Conservation (phyloP, 78 protist genomes). For the Anaeramoeba flamelloides region DNA sequence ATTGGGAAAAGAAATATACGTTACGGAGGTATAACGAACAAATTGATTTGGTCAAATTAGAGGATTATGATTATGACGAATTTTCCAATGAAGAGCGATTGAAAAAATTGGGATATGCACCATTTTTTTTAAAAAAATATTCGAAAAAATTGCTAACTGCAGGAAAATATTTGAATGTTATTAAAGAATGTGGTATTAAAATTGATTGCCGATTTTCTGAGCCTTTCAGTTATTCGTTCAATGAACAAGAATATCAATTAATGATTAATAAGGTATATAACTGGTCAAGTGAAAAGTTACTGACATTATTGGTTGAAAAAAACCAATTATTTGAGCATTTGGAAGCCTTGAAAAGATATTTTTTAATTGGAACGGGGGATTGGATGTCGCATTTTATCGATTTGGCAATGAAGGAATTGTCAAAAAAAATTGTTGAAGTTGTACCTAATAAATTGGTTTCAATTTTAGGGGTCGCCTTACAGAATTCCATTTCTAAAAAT, state of each 20-base stretch:
- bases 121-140: conserved; percentile 13
- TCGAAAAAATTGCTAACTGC: conserved; percentile 16
- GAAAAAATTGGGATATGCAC: conserved; percentile 31
- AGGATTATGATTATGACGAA: not conserved
- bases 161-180: conserved; percentile 56
- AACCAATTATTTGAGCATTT: conserved; percentile 25
- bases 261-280: conserved; percentile 30
- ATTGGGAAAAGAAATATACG: conserved; percentile 13
- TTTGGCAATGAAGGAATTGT: conserved; percentile 35
- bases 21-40: conserved; percentile 8
- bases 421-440: conserved; percentile 29
- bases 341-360: conserved; percentile 38
- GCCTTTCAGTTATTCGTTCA: not conserved
- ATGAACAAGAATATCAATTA: conserved; percentile 12
- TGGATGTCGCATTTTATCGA: conserved; percentile 60
- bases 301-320: conserved; percentile 27
- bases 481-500: conserved; percentile 1
- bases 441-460: not conserved
- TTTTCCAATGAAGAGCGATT: conserved; percentile 12
- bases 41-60: conserved; percentile 21
- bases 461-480: not conserved
- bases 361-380: conserved; percentile 54
- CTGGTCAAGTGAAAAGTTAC: conserved; percentile 20
- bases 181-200: conserved; percentile 36
- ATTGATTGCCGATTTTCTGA: conserved; percentile 1